phyloP scores from a whole-genome alignment of 306 rosid genomes.

The Pyrus bretschneideri region DNA sequence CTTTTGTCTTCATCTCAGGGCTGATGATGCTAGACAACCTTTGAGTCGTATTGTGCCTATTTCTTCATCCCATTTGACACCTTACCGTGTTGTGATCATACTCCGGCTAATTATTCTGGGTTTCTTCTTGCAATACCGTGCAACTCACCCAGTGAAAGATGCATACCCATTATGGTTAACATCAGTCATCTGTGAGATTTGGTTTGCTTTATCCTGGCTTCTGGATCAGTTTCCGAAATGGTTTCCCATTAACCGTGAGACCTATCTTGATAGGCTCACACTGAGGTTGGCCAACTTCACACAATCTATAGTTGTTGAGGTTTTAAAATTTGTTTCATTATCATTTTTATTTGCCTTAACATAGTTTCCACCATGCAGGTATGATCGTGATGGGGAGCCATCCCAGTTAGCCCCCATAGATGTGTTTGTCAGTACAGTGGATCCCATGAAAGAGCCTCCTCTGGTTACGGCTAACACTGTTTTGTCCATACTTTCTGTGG shows the following conservation, averaged over 20 bases:
- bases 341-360: slow-evolving; percentile 11
- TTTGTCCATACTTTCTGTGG: slow-evolving; percentile 94
- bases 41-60: slow-evolving; percentile 90
- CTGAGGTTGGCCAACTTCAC: slow-evolving; percentile 49
- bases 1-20: slow-evolving; percentile 44
- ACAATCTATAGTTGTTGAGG: background rate
- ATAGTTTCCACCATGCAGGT: slow-evolving; percentile 42
- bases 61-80: slow-evolving; percentile 80
- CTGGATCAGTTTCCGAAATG: slow-evolving; percentile 99
- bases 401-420: slow-evolving; percentile 94
- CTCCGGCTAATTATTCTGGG: slow-evolving; percentile 92
- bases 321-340: background rate
- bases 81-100: slow-evolving; percentile 83
- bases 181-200: slow-evolving; percentile 98
- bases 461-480: slow-evolving; percentile 96
- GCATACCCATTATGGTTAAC: slow-evolving; percentile 89
- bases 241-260: slow-evolving; percentile 91
- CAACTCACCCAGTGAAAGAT: slow-evolving; percentile 89
- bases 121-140: slow-evolving; percentile 93
- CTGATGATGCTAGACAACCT: slow-evolving; percentile 95
- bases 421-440: slow-evolving; percentile 95
- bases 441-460: slow-evolving; percentile 99
- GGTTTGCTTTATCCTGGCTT: slow-evolving; percentile 98
- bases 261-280: slow-evolving; percentile 83
- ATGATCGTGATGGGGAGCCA: slow-evolving; percentile 94